Percentiles rank a stretch among this genome's conserved stretches.
Conservation (phyloP, 108 stramenopile species). For the Thalassiosira profunda region DNA sequence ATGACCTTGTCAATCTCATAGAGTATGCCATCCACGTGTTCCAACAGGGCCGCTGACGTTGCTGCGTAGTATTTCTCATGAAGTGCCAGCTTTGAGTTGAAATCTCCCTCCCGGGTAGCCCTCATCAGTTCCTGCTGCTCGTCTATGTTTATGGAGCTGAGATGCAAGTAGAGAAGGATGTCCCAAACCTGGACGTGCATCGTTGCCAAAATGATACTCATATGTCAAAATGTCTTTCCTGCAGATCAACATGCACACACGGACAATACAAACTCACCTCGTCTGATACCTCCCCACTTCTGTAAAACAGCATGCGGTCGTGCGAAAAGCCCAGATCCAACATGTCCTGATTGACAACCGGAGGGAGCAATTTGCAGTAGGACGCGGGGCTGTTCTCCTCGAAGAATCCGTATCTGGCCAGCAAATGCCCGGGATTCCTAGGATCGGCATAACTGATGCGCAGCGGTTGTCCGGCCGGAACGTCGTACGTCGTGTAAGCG, state of each 20-base stretch:
- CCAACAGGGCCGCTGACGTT: slow-evolving; percentile 41
- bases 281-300: slow-evolving; percentile 38
- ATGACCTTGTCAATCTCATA: slow-evolving; percentile 43
- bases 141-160: slow-evolving; percentile 16
- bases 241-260: no score
- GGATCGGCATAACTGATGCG: slow-evolving; percentile 58
- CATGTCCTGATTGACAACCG: slow-evolving; percentile 41
- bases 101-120: slow-evolving; percentile 49
- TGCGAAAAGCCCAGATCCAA: slow-evolving; percentile 36
- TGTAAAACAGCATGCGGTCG: slow-evolving; percentile 50
- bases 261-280: no score
- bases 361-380: slow-evolving; percentile 58
- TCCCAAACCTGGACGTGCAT: no score
- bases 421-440: slow-evolving; percentile 52
- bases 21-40: slow-evolving; percentile 56
- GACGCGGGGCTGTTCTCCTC: slow-evolving; percentile 53
- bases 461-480: slow-evolving; percentile 55
- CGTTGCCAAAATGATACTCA: no score
- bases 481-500: slow-evolving; percentile 41
- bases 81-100: slow-evolving; percentile 25
- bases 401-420: slow-evolving; percentile 66
- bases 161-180: slow-evolving; percentile 18
- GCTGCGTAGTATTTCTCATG: slow-evolving; percentile 55
- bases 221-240: no score
- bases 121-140: slow-evolving; percentile 50